Base-by-base conservation (phyloP, 2,329 filamentous ascomycete genomes). In the Aschersonia sp. region DNA sequence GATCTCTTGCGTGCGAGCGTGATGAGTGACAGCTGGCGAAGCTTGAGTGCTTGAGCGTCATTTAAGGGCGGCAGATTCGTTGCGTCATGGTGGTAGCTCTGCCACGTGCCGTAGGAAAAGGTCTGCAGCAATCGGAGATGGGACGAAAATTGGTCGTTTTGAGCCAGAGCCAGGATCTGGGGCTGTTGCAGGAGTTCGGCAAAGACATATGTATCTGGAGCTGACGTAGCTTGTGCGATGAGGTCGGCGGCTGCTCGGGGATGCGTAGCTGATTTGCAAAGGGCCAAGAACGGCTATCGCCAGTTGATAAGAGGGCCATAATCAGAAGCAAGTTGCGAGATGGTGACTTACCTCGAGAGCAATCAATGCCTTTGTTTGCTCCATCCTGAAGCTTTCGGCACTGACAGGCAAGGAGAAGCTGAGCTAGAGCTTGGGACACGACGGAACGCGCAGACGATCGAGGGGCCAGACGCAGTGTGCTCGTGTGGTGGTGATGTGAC, bases 31-130 rank as follows among this genome's bases (percentile, higher is more conserved):
- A 98, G 83, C 60, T 96, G 87, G 47, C 88, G 85, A 43, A 98
- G 84, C 69, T 98, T 98, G 53, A 82, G 75, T 43, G 73, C 68
- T 69, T 98, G 92, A 47, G 77, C 71, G 1, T 78, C 73, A 60
- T 76, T 83, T 45, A 98, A 78, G 5, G 72, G 52, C 2, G 91
- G 92, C 3, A 96, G 80, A 53, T 56, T 56, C 28, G 63, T 48
- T n/a, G 65, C 61, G 3, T 44, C 40, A 30, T 53, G 51, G 29
- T 55, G 59, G 70, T 95, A 96, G 56, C 83, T 78, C 51, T 77
- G 70, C 72, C 88, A 96, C 51, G 88, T 95, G 51, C 91, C 92
- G 73, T 92, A 88, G 50, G 89, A 86, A 67, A 98, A 98, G 58
- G 94, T 82, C 65, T 89, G 77, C 43, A 98, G 82, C 10, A 94